Percentiles rank a stretch among this genome's conserved stretches.
Conservation (phyloP, 176 grass and related monocot genomes). For the Puya raimondii region DNA sequence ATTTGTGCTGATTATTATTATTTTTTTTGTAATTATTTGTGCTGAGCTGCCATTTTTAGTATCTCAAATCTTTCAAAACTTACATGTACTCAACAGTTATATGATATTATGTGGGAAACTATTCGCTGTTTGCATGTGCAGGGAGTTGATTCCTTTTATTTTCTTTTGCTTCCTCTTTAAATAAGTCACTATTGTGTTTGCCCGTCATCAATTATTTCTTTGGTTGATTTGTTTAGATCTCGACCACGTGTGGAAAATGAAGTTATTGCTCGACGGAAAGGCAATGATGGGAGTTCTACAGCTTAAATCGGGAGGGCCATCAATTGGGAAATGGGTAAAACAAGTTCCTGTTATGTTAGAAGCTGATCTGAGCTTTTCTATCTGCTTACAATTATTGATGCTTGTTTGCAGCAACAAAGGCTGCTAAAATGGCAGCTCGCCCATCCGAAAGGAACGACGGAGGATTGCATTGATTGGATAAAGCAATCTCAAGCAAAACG, state of each 20-base stretch:
- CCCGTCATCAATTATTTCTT: neutral
- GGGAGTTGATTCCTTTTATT: no score
- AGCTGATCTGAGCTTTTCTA: neutral
- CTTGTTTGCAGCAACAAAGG: slow-evolving; percentile 60
- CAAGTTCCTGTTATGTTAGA: neutral
- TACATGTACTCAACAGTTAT: no score
- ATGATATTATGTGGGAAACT: no score
- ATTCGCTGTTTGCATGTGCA: no score
- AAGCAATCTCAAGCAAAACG: slow-evolving; percentile 75
- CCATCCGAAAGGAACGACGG: slow-evolving; percentile 49
- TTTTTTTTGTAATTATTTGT: no score
- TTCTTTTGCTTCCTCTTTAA: neutral
- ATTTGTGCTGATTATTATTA: neutral
- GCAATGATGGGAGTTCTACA: slow-evolving; percentile 74
- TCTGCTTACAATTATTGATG: neutral
- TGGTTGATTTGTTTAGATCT: slow-evolving; percentile 36
- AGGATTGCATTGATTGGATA: slow-evolving; percentile 87
- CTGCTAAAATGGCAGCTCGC: slow-evolving; percentile 88
- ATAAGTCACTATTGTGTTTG: neutral
- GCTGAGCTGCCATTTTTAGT: no score
- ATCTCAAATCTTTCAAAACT: no score
- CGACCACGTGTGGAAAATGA: slow-evolving; percentile 73
- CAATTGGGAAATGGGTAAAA: slow-evolving; percentile 70
- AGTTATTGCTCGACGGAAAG: slow-evolving; percentile 77
- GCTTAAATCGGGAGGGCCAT: slow-evolving; percentile 77